Percentiles rank a stretch among this genome's conserved stretches.
Evolutionary conservation across 2,329 filamentous ascomycete genomes (phyloP).

Genomic region (Clonostachys rhizophaga): DNA sequence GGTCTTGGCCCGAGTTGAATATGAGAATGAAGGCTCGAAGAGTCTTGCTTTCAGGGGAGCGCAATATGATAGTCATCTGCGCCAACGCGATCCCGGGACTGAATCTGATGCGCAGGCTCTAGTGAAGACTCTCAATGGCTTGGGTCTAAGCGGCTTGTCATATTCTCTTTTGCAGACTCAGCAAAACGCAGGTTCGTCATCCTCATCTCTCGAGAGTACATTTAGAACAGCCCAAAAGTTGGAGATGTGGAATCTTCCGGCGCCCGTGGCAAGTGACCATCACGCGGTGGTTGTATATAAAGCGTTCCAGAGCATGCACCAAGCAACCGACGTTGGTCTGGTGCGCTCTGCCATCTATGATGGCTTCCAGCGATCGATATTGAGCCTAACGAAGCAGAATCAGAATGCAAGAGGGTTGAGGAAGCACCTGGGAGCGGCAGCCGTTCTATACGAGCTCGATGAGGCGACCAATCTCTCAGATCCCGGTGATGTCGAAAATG

Average conservation of each 20-base stretch:
- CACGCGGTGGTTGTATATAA: slow-evolving; percentile 71
- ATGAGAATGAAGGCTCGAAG: slow-evolving; percentile 83
- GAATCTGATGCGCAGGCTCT: slow-evolving; percentile 62
- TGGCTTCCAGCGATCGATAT: slow-evolving; percentile 57
- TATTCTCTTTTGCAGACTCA: slow-evolving; percentile 71
- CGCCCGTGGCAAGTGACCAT: slow-evolving; percentile 56
- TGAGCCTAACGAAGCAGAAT: slow-evolving; percentile 41
- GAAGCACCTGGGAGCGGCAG: slow-evolving; percentile 56
- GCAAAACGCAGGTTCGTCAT: slow-evolving; percentile 51
- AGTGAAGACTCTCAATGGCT: slow-evolving; percentile 69
- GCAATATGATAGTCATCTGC: slow-evolving; percentile 81
- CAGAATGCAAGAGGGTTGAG: slow-evolving; percentile 48
- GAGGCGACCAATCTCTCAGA: slow-evolving; percentile 64
- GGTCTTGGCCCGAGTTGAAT: slow-evolving; percentile 78
- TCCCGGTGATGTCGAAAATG: slow-evolving; percentile 53
- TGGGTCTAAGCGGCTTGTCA: slow-evolving; percentile 83
- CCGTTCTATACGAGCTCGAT: slow-evolving; percentile 75
- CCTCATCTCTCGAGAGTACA: slow-evolving; percentile 63
- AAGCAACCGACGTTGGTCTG: slow-evolving; percentile 49
- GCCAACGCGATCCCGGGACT: slow-evolving; percentile 49
- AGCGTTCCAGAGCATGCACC: slow-evolving; percentile 74
- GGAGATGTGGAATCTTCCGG: slow-evolving; percentile 88
- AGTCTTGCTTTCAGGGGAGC: slow-evolving; percentile 88
- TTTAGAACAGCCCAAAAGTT: slow-evolving; percentile 77
- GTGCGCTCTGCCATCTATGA: slow-evolving; percentile 57